A percentile compares a stretch with the other conserved stretches of the same genome.
Evolutionary conservation across 2,329 filamentous ascomycete species (phyloP).

Genomic region (Ascochyta pisi): DNA sequence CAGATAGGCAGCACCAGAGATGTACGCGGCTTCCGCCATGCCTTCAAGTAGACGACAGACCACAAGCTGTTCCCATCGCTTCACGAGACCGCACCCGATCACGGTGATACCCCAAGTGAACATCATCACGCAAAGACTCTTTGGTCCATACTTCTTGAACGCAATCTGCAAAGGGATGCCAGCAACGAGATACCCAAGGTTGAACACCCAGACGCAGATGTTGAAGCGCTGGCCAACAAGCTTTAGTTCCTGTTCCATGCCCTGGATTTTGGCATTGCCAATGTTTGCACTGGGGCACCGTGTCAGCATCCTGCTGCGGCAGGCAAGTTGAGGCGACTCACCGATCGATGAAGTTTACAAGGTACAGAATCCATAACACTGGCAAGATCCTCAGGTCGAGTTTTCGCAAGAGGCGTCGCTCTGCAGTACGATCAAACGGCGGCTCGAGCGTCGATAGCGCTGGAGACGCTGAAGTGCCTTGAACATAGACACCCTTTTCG

Average conservation of each 20-base stretch:
- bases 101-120: constrained; percentile 44
- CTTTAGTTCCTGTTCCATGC: constrained; percentile 45
- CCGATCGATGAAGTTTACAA: constrained; percentile 45
- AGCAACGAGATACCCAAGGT: constrained; percentile 46
- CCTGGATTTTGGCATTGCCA: constrained; percentile 47
- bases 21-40: constrained; percentile 40
- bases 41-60: constrained; percentile 41
- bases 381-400: constrained; percentile 41
- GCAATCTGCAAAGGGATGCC: constrained; percentile 44
- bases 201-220: constrained; percentile 49
- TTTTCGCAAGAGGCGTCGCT: constrained; percentile 37
- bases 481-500: constrained; percentile 21
- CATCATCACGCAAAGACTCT: constrained; percentile 45
- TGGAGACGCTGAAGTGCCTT: constrained; percentile 14
- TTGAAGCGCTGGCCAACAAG: constrained; percentile 48
- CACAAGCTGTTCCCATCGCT: constrained; percentile 37
- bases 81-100: constrained; percentile 41
- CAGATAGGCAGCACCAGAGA: constrained; percentile 38
- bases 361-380: constrained; percentile 43
- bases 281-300: constrained; percentile 29
- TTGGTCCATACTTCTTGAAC: constrained; percentile 45
- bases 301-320: not conserved
- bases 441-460: constrained; percentile 12
- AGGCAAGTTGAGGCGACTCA: not conserved
- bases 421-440: constrained; percentile 33